Evolutionary conservation across 805 yeast genomes (phyloP), one percentile per base, ranked within the genome.

Genomic region (Cyberlindnera nakhonratchasimensis): DNA sequence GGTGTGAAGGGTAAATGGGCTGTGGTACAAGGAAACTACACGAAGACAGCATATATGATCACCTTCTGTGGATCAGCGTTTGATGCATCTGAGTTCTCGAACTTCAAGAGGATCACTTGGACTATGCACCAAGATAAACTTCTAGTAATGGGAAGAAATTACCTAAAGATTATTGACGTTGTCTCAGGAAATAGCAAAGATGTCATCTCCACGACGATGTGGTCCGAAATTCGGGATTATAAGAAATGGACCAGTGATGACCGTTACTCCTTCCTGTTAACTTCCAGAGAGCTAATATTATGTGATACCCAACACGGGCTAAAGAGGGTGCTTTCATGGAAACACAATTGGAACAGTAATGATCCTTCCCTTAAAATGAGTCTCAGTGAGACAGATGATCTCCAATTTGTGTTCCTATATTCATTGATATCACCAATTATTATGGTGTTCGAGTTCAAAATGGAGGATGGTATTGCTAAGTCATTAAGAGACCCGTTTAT

Each of bases 281-380:
- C 95, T 0, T 72, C 88, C 1, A 75, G 72, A 43, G 90, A 85
- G 52, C 39, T 89, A 7, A 71, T 78, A 0, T 65, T 89, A 70
- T 51, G 82, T 16, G 66, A 61, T 16, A 47, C 66, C 11, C 57
- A 57, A 14, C 40, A 50, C 13, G 61, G 63, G 1, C 54, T 77
- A n/a, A 62, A 62, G 23, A 69, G 84, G 43, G 45, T 76, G 2
- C 53, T 87, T 1, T 74, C 90, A 0, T 85, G 95, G 90, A 82
- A 80, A 46, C 96, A 88, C 59, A 75, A 64, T 46, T 60, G 84
- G 18, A 71, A 72, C 32, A 68, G 73, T 7, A 48, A 58, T 1
- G 95, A 86, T 51, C 71, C 74, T 2, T 70, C 86, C 0, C 51
- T 80, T 41, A 63, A 58, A 39, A 42, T 83, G 40, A 48, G 58